Evolutionary conservation across 73 alveolate species (phyloP).

Genomic region (Urostyla sp.): DNA sequence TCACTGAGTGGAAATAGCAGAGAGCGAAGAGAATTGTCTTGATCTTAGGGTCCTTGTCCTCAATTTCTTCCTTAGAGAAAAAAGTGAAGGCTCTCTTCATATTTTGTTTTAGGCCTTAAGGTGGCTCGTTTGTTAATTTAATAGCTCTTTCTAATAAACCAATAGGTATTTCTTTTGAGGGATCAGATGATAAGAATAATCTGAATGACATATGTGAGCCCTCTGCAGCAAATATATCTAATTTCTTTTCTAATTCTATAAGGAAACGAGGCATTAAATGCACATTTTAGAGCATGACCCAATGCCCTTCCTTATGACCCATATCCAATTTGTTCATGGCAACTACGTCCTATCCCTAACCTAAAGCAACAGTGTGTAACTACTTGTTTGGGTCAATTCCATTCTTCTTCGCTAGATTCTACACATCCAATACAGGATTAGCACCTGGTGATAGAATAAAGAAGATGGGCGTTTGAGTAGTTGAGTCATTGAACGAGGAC

Average conservation of each 20-base stretch:
- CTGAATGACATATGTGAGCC: constrained; percentile 99
- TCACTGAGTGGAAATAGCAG: constrained; percentile 99
- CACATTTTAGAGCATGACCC: constrained; percentile 99
- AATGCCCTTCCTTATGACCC: constrained; percentile 99
- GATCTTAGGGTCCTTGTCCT: constrained; percentile 98
- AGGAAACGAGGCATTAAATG: constrained; percentile 99
- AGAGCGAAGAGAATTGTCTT: constrained; percentile 99
- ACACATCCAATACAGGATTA: constrained; percentile 99
- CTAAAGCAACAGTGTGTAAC: constrained; percentile 98
- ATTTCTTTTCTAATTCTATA: constrained; percentile 97
- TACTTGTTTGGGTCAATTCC: constrained; percentile 93
- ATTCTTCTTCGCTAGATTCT: constrained; percentile 87
- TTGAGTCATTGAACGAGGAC: constrained; percentile 95
- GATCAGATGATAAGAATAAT: constrained; percentile 95
- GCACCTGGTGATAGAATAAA: constrained; percentile 99
- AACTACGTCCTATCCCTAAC: constrained; percentile 98
- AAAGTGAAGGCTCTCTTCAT: constrained; percentile 99
- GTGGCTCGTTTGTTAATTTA: constrained; percentile 99
- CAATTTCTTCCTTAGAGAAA: constrained; percentile 98
- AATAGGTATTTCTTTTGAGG: constrained; percentile 94
- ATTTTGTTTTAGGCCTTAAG: constrained; percentile 99
- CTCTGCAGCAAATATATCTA: constrained; percentile 97
- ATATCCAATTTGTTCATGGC: constrained; percentile 98
- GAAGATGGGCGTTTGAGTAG: constrained; percentile 99
- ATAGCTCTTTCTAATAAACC: constrained; percentile 99